phyloP scores from a whole-genome alignment of 179 eudicot species.

The Monotropa hypopitys region DNA sequence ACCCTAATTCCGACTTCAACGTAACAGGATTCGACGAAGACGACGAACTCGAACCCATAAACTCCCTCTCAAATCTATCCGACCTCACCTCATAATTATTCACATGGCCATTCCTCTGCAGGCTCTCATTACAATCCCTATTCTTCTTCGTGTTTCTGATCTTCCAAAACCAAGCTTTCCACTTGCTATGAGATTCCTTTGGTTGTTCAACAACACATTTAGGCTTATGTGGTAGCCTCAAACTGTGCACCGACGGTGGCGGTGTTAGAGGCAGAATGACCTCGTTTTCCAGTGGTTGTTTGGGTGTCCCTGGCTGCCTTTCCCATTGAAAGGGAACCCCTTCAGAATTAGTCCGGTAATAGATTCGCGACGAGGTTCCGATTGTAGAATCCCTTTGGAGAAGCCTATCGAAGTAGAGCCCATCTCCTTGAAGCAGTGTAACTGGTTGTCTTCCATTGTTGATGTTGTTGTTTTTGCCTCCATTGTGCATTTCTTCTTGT shows the following conservation, averaged over 20 bases:
- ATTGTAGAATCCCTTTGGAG: background rate
- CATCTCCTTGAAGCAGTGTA: slow-evolving; percentile 14
- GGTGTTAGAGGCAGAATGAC: slow-evolving; percentile 19
- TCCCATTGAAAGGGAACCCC: slow-evolving; percentile 39
- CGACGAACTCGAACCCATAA: background rate
- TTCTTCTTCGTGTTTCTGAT: slow-evolving; percentile 12
- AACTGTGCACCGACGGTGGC: slow-evolving; percentile 22
- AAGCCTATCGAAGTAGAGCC: slow-evolving; percentile 4
- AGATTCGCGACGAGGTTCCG: slow-evolving; percentile 7
- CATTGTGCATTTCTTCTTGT: background rate
- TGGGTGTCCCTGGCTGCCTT: slow-evolving; percentile 28
- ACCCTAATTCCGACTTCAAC: background rate
- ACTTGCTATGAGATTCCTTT: background rate
- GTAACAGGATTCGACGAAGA: background rate
- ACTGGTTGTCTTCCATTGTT: background rate
- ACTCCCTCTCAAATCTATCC: background rate
- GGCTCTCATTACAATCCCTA: background rate
- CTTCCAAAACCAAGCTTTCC: slow-evolving; percentile 13
- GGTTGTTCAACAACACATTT: background rate
- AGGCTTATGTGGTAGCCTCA: slow-evolving; percentile 17
- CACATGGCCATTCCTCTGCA: background rate
- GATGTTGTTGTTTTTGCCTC: background rate
- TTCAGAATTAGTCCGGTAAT: slow-evolving; percentile 7
- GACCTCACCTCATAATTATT: background rate
- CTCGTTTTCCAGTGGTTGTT: slow-evolving; percentile 14